Conservation (phyloP, 2,329 filamentous ascomycete genomes). For the Allantophomopsis lycopodina region DNA sequence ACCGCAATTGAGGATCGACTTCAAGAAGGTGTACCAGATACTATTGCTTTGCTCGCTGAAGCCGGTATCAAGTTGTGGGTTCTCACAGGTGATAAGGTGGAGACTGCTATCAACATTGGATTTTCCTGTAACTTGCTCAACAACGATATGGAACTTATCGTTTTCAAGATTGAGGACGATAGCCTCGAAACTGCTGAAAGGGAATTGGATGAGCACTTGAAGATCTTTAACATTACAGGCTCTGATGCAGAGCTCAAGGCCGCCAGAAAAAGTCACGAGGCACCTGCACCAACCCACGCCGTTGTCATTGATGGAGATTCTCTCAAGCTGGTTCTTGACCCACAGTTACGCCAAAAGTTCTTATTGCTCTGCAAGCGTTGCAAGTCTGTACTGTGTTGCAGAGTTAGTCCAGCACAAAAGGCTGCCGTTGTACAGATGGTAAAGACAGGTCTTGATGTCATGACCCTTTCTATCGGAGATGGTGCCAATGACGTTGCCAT, state of each 20-base stretch:
- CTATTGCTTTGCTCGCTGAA: conserved; percentile 78
- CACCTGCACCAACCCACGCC: conserved; percentile 78
- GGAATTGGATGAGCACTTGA: conserved; percentile 62
- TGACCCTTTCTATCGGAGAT: conserved; percentile 88
- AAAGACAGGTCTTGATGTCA: conserved; percentile 86
- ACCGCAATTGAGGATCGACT: conserved; percentile 96
- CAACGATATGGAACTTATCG: conserved; percentile 94
- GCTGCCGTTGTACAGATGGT: conserved; percentile 95
- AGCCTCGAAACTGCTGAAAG: conserved; percentile 46
- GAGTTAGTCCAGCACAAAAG: conserved; percentile 83
- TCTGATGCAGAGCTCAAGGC: conserved; percentile 71
- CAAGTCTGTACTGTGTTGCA: conserved; percentile 89
- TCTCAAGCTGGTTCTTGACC: conserved; percentile 73
- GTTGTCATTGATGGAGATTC: conserved; percentile 93
- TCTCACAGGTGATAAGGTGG: conserved; percentile 93
- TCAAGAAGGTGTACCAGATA: conserved; percentile 93
- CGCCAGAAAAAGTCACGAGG: conserved; percentile 72
- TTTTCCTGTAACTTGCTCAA: conserved; percentile 97
- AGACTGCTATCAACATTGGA: conserved; percentile 98
- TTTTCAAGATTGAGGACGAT: conserved; percentile 74
- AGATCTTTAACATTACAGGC: conserved; percentile 65
- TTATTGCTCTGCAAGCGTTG: conserved; percentile 93
- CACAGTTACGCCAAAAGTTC: conserved; percentile 80
- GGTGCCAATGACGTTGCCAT: conserved; percentile 95
- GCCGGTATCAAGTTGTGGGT: conserved; percentile 99